These are phyloP conservation scores for Blastocystis sp. DNA, from an alignment of 352 stramenopile species.

Conservation along the genomic window DNA sequence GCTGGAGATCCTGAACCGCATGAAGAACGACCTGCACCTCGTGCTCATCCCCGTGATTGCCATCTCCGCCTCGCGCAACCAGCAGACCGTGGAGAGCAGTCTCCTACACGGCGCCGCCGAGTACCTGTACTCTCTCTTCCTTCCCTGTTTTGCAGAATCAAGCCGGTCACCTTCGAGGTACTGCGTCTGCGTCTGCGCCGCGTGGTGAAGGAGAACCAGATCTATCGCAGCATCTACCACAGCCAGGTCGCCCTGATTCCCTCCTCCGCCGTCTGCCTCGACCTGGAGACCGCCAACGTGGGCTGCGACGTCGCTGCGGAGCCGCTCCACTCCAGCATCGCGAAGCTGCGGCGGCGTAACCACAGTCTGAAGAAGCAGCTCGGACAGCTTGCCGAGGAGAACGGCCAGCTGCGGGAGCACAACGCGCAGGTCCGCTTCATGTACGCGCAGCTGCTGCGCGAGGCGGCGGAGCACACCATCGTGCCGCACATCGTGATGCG, in stretches of 20 bases:
- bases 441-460: not conserved
- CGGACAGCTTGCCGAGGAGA: not conserved
- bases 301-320: not conserved
- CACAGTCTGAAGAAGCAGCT: slow-evolving; percentile 22
- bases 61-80: not conserved
- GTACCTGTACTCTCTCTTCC: slow-evolving; percentile 7
- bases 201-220: slow-evolving; percentile 43
- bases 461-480: not conserved
- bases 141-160: not conserved
- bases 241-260: slow-evolving; percentile 34
- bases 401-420: not conserved
- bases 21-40: slow-evolving; percentile 58
- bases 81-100: slow-evolving; percentile 10
- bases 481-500: slow-evolving; percentile 8
- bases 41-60: slow-evolving; percentile 63
- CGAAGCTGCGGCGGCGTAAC: slow-evolving; percentile 7
- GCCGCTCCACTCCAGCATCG: not conserved
- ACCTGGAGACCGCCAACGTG: not conserved
- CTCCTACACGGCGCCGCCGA: slow-evolving; percentile 30
- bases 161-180: slow-evolving; percentile 40
- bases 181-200: slow-evolving; percentile 35
- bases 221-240: slow-evolving; percentile 28
- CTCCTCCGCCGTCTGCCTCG: not conserved
- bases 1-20: not conserved
- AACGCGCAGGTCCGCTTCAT: not conserved